Evolutionary conservation across 2,329 filamentous ascomycete genomes (phyloP), one percentile per base, ranked within the genome.

Genomic region (Colletotrichum lupini): DNA sequence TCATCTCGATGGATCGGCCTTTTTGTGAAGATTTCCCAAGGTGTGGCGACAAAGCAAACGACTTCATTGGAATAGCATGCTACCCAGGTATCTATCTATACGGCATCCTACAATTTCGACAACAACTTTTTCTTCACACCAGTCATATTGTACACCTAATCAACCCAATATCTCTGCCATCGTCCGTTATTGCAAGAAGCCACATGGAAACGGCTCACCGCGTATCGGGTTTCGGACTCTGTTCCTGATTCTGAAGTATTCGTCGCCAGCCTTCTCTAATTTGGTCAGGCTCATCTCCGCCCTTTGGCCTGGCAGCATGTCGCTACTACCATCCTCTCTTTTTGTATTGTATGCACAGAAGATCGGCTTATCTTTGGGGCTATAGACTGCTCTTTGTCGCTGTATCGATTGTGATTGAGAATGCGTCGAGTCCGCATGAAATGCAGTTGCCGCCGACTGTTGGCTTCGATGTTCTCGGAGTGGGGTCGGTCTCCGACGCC

Each of bases 241-340:
- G 16, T 9, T 46, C 16, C 37, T 53, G 52, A 63, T 61, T 32
- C 49, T 68, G 26, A 69, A 73, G 24, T 69, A 64, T 16, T 24
- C 7, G 30, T 73, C 59, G 32, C 66, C 66, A 19, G 59, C 53
- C 16, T 53, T 32, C 7, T 59, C 59, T 26, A 69, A 37, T 22
- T 28, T 69, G 1, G 16, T 53, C 58, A 72, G 42, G 32, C 53
- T 64, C n/a, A 26, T 58, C 26, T 53, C 53, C 35, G 53, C 19
- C 37, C 57, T 72, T 8, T 37, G 52, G 22, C 32, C 61, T 60
- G 46, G 57, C 22, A 56, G 24, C 11, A 30, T n/a, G 7, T 49
- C n/a, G 3, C 55, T 14, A 24, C 26, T 3, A 16, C 11, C 19
- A 32, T 30, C 52, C 28, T 24, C 42, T 24, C 11, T 26, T 30